These are phyloP conservation scores for Fusarium coicis DNA, from an alignment of 2,329 filamentous ascomycete species.

Conservation along the genomic window DNA sequence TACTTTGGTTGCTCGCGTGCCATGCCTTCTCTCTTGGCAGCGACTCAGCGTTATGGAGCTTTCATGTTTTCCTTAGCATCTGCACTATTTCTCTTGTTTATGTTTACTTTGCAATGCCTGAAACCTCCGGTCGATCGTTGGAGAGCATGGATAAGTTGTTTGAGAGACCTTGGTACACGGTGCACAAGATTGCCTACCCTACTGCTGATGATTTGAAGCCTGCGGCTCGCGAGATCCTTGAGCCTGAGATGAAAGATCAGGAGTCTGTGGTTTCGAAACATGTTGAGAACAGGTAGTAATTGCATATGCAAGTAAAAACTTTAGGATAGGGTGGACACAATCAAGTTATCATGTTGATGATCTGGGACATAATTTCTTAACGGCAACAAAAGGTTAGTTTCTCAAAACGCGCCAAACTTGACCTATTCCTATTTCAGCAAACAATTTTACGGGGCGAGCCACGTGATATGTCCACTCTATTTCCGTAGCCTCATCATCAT, in stretches of 20 bases:
- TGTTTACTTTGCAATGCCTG: conserved; percentile 49
- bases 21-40: conserved; percentile 49
- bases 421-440: background rate
- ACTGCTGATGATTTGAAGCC: conserved; percentile 39
- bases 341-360: accelerated
- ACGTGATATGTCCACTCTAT: background rate
- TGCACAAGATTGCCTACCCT: conserved; percentile 45
- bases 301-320: accelerated
- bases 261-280: conserved; percentile 18
- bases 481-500: background rate
- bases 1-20: conserved; percentile 50
- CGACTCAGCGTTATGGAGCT: conserved; percentile 46
- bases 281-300: background rate
- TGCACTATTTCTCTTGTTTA: conserved; percentile 45
- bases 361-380: accelerated
- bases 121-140: conserved; percentile 45
- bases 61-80: conserved; percentile 47
- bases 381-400: accelerated
- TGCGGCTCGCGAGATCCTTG: conserved; percentile 4
- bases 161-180: conserved; percentile 45
- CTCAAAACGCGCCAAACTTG: accelerated
- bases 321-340: accelerated
- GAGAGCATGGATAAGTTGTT: conserved; percentile 48
- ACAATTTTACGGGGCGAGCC: background rate
- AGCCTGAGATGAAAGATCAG: conserved; percentile 18